A percentile compares a stretch with the other conserved stretches of the same genome.
Conservation (phyloP, 2,329 filamentous ascomycete species). For the Simplicillium aogashimaense region DNA sequence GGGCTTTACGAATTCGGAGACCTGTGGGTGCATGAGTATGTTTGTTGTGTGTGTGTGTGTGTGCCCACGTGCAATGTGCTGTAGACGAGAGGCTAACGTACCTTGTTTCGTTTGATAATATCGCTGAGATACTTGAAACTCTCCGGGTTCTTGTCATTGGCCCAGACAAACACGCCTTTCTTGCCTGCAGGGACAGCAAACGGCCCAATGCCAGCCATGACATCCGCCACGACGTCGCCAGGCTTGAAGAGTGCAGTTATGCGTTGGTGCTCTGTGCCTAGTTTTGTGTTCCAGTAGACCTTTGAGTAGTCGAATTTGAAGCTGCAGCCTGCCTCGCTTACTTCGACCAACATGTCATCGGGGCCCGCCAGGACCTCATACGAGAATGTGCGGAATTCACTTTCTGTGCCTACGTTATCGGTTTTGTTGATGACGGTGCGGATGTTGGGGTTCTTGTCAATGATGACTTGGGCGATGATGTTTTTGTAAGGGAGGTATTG, state of each 20-base stretch:
- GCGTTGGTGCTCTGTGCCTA: conserved; percentile 81
- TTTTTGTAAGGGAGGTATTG: conserved; percentile 78
- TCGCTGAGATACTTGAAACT: conserved; percentile 64
- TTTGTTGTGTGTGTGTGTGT: conserved; percentile 1
- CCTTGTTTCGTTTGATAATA: conserved; percentile 72
- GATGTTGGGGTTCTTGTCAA: conserved; percentile 79
- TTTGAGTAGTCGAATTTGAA: conserved; percentile 92
- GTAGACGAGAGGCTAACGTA: conserved; percentile 21
- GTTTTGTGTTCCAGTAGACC: conserved; percentile 95
- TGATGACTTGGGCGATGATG: conserved; percentile 72
- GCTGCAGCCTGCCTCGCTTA: conserved; percentile 72
- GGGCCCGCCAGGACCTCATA: conserved; percentile 84
- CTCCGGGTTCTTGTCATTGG: conserved; percentile 93
- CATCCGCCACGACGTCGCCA: conserved; percentile 86
- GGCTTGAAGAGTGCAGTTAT: conserved; percentile 66
- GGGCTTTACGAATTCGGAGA: conserved; percentile 59
- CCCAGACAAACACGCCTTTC: conserved; percentile 86
- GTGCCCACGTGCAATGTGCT: not conserved
- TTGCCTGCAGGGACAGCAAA: conserved; percentile 89
- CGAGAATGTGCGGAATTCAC: conserved; percentile 80
- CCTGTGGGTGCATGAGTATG: conserved; percentile 29
- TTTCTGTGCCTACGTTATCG: conserved; percentile 76
- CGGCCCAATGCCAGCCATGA: conserved; percentile 95
- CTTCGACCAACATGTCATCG: conserved; percentile 73
- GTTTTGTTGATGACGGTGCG: conserved; percentile 93